Base-by-base conservation (phyloP, 768 basidiomycete genomes). In the Leccinum boreale region DNA sequence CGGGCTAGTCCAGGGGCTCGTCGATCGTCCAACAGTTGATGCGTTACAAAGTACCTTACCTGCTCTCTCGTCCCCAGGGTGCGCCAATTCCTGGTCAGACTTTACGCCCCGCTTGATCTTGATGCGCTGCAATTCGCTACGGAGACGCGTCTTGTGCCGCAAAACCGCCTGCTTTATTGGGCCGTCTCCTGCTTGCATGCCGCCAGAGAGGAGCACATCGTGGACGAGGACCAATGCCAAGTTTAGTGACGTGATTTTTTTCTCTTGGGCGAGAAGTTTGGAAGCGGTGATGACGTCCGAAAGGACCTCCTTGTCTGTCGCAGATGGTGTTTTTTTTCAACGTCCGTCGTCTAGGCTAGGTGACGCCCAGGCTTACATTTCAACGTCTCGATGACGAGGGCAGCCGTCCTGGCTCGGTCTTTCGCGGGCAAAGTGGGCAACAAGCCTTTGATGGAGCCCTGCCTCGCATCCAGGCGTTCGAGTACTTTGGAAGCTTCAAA, bases 391-490 rank as follows among this genome's bases (percentile, higher is more conserved):
- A 98, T 94, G 31, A 98, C 86, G 36, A 97, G 84, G 9, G 92
- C 92, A 33, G 91, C 82, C 5, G 86, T 87, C 53, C 92, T 80
- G 67, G 90, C 90, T 67, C 88, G 81, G 63, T 82, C 80, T 73
- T 87, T 86, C 69, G 87, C 84, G 26, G 89, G 84, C 28, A 94
- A 77, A 55, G 84, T 82, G 19, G 84, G 84, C 44, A 96, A 76
- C 33, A 93, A 73, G 54, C 94, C 83, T 69, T 96, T 94, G 68
- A 98, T 89, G 14, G 92, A 95, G n/a, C 94, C 94, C 72, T 93
- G 81, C 71, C 89, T 94, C 46, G 85, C 82, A 70, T 95, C 90
- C 58, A 98, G 81, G 64, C 86, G 87, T 70, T 96, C 93, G 65
- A 98, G 78, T 5, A 86, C 80, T 66, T 85, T 81, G 63, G 88